These are phyloP conservation scores for Canavalia gladiata DNA, from an alignment of 306 rosid species.

Conservation along the genomic window DNA sequence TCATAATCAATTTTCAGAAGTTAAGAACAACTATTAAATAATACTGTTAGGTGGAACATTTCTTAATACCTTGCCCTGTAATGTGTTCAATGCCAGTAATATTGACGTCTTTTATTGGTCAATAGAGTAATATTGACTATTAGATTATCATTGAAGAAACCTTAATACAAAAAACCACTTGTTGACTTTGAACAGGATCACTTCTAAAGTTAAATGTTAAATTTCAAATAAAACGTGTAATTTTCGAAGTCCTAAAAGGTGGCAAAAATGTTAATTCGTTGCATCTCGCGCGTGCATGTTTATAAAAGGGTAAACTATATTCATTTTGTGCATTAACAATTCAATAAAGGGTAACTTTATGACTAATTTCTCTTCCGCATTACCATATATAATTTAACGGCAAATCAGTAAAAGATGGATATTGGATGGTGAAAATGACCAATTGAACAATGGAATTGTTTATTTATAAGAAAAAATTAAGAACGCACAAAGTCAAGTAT, in stretches of 20 bases:
- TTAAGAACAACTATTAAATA: not conserved
- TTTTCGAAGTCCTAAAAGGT: not conserved
- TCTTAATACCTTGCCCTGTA: not conserved
- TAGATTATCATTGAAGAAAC: not conserved
- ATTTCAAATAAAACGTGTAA: not conserved
- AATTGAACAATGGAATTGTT: not conserved
- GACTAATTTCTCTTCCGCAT: not conserved
- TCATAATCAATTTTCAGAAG: not conserved
- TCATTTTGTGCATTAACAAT: not conserved
- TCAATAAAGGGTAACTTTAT: not conserved
- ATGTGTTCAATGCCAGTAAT: not conserved
- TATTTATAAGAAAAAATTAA: too few species aligned
- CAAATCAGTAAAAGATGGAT: not conserved
- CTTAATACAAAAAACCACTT: not conserved
- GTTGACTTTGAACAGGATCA: constrained; percentile 4
- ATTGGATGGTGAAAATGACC: not conserved
- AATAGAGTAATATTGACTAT: not conserved
- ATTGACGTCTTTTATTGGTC: too few species aligned
- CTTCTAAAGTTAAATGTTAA: not conserved
- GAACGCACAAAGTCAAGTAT: too few species aligned
- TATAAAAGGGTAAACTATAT: too few species aligned
- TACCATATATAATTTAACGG: not conserved
- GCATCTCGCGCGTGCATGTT: too few species aligned
- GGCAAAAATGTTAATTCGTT: not conserved
- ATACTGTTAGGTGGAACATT: not conserved